Conservation (phyloP, 352 stramenopile species). For the Globisporangium spinosum region DNA sequence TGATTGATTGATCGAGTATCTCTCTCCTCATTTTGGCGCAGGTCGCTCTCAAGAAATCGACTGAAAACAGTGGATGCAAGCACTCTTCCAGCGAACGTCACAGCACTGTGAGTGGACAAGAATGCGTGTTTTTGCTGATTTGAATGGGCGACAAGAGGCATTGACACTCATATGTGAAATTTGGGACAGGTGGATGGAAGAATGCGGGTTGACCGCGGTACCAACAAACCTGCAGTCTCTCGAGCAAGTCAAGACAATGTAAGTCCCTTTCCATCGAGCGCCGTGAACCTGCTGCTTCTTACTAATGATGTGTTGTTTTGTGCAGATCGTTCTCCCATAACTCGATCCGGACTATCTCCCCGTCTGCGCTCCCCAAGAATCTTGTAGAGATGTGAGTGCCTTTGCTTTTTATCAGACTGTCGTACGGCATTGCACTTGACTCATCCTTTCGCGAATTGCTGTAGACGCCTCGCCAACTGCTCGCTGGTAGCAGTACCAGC, state of each 20-base stretch:
- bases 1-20: neutral
- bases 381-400: constrained; percentile 12
- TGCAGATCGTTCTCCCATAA: constrained; percentile 16
- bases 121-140: neutral
- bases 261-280: neutral
- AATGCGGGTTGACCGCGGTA: constrained; percentile 1
- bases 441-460: neutral
- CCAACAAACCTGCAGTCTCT: constrained; percentile 12
- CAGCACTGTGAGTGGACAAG: constrained; percentile 10
- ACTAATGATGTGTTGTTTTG: neutral
- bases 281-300: neutral
- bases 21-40: neutral
- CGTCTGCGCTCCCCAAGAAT: constrained; percentile 8
- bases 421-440: neutral
- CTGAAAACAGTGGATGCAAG: constrained; percentile 2
- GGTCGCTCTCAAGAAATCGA: constrained; percentile 14
- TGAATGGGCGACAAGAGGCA: neutral
- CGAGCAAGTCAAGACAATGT: constrained; percentile 12
- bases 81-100: constrained; percentile 10
- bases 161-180: neutral
- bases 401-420: neutral
- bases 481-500: constrained; percentile 4
- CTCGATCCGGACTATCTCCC: neutral
- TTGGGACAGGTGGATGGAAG: constrained; percentile 10
- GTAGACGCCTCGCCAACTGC: constrained; percentile 16